Evolutionary conservation across 345 rosid genomes (phyloP).

Genomic region (Turritis glabra): DNA sequence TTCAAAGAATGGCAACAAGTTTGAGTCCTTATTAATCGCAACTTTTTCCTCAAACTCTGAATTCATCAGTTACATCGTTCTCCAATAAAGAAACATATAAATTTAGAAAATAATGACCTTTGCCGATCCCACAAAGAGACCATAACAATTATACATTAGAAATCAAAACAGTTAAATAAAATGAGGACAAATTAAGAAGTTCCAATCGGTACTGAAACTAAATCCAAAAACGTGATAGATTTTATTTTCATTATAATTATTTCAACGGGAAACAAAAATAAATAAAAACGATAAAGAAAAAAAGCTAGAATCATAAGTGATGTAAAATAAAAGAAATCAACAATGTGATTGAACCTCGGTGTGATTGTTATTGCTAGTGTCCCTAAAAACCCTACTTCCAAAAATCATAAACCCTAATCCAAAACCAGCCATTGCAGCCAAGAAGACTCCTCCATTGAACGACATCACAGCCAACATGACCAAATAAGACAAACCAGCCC

Average conservation of each 20-base stretch:
- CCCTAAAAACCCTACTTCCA: slow-evolving; percentile 49
- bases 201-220: background rate
- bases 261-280: background rate
- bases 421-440: slow-evolving; percentile 70
- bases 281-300: slow-evolving; percentile 2
- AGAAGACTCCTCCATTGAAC: slow-evolving; percentile 75
- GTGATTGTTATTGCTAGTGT: slow-evolving; percentile 24
- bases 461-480: slow-evolving; percentile 81
- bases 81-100: background rate
- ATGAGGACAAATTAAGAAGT: background rate
- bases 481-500: slow-evolving; percentile 59
- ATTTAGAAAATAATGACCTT: background rate
- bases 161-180: background rate
- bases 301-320: background rate
- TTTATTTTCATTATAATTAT: background rate
- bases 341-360: slow-evolving; percentile 36
- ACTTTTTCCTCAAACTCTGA: slow-evolving; percentile 1
- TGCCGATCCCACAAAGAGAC: background rate
- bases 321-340: slow-evolving; percentile 3
- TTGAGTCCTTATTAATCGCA: slow-evolving; percentile 3
- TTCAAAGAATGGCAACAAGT: background rate
- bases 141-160: background rate
- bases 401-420: slow-evolving; percentile 66
- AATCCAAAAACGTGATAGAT: background rate
- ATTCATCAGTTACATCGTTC: background rate